phyloP scores from a whole-genome alignment of 768 basidiomycete genomes.

The Dacryopinax spathularia region DNA sequence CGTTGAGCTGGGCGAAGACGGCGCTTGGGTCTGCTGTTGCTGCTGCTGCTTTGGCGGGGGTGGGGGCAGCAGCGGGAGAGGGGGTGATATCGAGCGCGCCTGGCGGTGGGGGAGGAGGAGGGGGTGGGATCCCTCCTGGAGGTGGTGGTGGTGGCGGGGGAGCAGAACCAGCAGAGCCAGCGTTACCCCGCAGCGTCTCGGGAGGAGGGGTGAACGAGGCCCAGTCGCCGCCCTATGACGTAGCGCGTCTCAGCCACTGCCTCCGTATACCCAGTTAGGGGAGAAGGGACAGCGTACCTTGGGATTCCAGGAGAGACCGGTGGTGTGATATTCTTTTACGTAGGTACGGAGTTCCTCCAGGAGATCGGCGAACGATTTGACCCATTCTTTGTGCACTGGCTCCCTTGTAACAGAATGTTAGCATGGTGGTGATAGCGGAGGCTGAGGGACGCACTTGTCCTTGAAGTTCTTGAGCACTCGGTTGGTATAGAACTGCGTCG shows the following conservation, averaged over 20 bases:
- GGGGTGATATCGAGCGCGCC: constrained; percentile 23
- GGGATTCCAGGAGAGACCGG: constrained; percentile 79
- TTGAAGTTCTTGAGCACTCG: constrained; percentile 85
- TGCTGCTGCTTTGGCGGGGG: constrained; percentile 32
- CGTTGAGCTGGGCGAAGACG: constrained; percentile 82
- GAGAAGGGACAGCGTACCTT: constrained; percentile 33
- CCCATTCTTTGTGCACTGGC: constrained; percentile 79
- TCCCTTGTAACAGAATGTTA: constrained; percentile 39
- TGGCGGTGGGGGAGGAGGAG: constrained; percentile 33
- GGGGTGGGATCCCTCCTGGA: constrained; percentile 21
- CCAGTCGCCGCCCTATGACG: constrained; percentile 17
- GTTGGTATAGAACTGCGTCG: constrained; percentile 76
- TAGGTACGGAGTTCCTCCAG: constrained; percentile 73
- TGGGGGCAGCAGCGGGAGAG: constrained; percentile 17
- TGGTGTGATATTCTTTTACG: constrained; percentile 69
- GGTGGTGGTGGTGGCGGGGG: constrained; percentile 25
- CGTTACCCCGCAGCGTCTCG: neutral
- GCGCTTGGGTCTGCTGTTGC: constrained; percentile 37
- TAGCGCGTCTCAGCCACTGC: neutral
- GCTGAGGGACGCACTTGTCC: constrained; percentile 50
- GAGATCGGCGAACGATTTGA: constrained; percentile 48
- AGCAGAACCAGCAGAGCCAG: constrained; percentile 13
- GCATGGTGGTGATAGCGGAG: neutral
- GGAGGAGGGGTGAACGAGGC: constrained; percentile 15
- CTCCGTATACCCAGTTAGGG: neutral